Percentiles rank a stretch among this genome's conserved stretches.
phyloP scores from a whole-genome alignment of 2,329 filamentous ascomycete genomes.

The Fusarium protoensiforme region DNA sequence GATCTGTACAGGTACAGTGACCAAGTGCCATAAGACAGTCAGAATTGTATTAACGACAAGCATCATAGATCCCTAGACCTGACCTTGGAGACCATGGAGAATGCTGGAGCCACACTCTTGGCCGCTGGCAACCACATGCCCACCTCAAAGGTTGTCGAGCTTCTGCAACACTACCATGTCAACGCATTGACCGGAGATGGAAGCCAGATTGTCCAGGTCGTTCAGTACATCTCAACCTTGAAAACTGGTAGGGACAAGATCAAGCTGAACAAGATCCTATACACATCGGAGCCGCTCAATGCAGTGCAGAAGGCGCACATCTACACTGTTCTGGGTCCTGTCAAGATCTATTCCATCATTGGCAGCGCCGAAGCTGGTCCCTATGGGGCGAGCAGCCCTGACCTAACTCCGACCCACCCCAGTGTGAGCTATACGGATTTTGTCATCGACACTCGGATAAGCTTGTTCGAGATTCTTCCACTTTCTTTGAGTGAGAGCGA shows the following conservation, averaged over 20 bases:
- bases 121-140: slow-evolving; percentile 48
- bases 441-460: slow-evolving; percentile 51
- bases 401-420: slow-evolving; percentile 36
- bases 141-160: slow-evolving; percentile 35
- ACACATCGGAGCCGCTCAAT: slow-evolving; percentile 56
- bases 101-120: slow-evolving; percentile 53
- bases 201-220: slow-evolving; percentile 51
- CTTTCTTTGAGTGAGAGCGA: slow-evolving; percentile 20
- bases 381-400: slow-evolving; percentile 48
- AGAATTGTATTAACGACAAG: neutral
- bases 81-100: slow-evolving; percentile 52
- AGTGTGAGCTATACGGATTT: slow-evolving; percentile 45
- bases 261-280: slow-evolving; percentile 54
- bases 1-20: slow-evolving; percentile 51
- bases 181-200: slow-evolving; percentile 54
- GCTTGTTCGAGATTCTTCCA: slow-evolving; percentile 52
- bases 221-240: slow-evolving; percentile 49
- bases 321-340: slow-evolving; percentile 39
- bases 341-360: slow-evolving; percentile 53
- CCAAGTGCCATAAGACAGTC: rapidly evolving
- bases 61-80: slow-evolving; percentile 51
- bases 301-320: slow-evolving; percentile 48
- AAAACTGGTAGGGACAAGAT: slow-evolving; percentile 36
- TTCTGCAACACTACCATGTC: slow-evolving; percentile 46
- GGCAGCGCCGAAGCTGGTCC: slow-evolving; percentile 57